Conservation (phyloP, 257 asterid genomes). For the Mentha longifolia region DNA sequence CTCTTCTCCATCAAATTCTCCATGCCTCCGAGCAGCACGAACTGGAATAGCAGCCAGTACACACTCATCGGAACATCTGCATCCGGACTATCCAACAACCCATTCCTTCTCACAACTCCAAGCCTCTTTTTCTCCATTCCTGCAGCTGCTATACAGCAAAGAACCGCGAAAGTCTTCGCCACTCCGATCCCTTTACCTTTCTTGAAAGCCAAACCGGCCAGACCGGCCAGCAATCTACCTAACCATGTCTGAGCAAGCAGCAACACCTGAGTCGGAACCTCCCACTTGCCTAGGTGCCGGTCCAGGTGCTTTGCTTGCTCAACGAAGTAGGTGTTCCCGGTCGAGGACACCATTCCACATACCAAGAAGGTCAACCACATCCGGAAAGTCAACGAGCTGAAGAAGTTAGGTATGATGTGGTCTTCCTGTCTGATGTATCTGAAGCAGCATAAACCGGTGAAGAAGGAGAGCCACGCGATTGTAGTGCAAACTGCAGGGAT, state of each 20-base stretch:
- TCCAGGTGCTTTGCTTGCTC: constrained; percentile 53
- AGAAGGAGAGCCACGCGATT: constrained; percentile 40
- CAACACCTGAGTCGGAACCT: constrained; percentile 33
- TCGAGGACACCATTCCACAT: constrained; percentile 45
- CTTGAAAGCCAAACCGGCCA: background rate
- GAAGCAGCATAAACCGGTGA: constrained; percentile 30
- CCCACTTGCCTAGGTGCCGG: constrained; percentile 29
- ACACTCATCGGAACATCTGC: constrained; percentile 50
- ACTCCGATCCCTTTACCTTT: background rate
- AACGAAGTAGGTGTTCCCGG: constrained; percentile 56
- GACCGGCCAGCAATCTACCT: background rate
- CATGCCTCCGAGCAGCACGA: constrained; percentile 52
- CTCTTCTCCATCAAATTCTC: constrained; percentile 45
- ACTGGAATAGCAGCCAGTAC: constrained; percentile 62
- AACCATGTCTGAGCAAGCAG: constrained; percentile 23
- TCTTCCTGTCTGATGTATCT: constrained; percentile 19
- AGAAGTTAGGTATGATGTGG: constrained; percentile 34
- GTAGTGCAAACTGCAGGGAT: constrained; percentile 51
- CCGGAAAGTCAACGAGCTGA: constrained; percentile 7
- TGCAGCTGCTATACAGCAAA: constrained; percentile 61
- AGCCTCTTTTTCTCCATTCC: constrained; percentile 51
- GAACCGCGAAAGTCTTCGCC: constrained; percentile 45
- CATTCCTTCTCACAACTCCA: constrained; percentile 33
- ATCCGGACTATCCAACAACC: constrained; percentile 41
- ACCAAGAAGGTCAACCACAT: constrained; percentile 39